phyloP scores from a whole-genome alignment of 2,329 filamentous ascomycete species.

The Coleophoma eucalyptorum region DNA sequence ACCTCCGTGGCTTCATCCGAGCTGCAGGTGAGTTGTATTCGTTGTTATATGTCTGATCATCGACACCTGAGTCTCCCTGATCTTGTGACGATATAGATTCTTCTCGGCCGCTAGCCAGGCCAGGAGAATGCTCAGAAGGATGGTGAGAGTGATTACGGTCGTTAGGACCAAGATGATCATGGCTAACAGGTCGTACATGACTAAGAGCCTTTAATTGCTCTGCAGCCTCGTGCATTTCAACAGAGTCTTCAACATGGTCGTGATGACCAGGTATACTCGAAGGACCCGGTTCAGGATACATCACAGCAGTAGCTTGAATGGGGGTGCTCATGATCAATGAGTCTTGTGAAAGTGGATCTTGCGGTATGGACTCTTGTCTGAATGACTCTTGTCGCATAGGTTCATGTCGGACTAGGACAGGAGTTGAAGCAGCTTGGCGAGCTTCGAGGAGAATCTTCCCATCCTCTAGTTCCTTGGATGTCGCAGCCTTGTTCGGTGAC shows the following conservation, averaged over 20 bases:
- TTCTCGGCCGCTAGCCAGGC: constrained; percentile 31
- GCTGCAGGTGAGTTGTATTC: constrained; percentile 29
- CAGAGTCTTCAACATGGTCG: constrained; percentile 57
- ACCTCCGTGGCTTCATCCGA: constrained; percentile 25
- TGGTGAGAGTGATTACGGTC: constrained; percentile 27
- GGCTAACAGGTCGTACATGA: constrained; percentile 54
- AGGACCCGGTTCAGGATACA: constrained; percentile 20
- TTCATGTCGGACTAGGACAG: constrained; percentile 38
- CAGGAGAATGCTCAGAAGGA: constrained; percentile 25
- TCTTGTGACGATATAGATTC: constrained; percentile 36
- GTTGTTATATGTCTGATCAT: constrained; percentile 32
- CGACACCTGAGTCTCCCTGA: constrained; percentile 32
- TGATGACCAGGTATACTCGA: constrained; percentile 30
- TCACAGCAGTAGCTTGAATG: constrained; percentile 16
- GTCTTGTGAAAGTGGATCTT: constrained; percentile 19
- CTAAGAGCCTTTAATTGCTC: constrained; percentile 64
- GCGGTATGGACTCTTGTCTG: constrained; percentile 12
- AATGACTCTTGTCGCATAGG: constrained; percentile 18
- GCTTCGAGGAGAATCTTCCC: constrained; percentile 49
- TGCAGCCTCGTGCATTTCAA: constrained; percentile 65
- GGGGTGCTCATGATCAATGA: constrained; percentile 21
- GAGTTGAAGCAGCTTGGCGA: constrained; percentile 28
- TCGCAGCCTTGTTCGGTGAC: constrained; percentile 36
- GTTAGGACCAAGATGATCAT: constrained; percentile 31
- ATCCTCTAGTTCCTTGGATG: constrained; percentile 51